A percentile compares a stretch with the other conserved stretches of the same genome.
phyloP scores from a whole-genome alignment of 495 filamentous ascomycete genomes.

The Trichoderma gamsii region DNA sequence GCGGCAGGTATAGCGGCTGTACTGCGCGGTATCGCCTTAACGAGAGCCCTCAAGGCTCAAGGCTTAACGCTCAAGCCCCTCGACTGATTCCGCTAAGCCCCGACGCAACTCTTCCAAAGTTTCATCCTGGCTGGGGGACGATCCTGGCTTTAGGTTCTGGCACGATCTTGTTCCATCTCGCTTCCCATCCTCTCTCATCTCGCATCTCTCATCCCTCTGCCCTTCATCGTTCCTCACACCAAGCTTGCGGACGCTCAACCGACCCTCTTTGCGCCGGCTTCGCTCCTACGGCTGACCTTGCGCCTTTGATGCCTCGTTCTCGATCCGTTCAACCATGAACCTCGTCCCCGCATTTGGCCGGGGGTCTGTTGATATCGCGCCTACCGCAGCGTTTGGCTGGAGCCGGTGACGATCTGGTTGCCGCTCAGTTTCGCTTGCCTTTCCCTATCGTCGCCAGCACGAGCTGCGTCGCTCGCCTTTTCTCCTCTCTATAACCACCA shows the following conservation, averaged over 20 bases:
- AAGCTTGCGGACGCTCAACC: not conserved
- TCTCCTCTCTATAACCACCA: not conserved
- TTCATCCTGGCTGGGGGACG: too few species aligned
- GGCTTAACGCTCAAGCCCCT: not conserved
- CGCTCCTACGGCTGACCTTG: not conserved
- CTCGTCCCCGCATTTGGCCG: constrained; percentile 16
- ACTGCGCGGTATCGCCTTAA: constrained; percentile 3
- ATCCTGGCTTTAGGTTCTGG: not conserved
- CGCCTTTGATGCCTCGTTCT: not conserved
- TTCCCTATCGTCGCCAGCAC: constrained; percentile 5
- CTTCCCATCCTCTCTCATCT: not conserved
- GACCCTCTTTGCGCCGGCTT: not conserved
- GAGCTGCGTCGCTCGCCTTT: constrained; percentile 13
- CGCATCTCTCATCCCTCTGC: not conserved
- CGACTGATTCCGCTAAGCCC: not conserved
- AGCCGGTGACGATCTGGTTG: constrained; percentile 7
- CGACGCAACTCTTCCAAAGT: not conserved
- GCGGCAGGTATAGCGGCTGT: not conserved
- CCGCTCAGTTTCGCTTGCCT: not conserved
- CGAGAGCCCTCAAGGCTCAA: not conserved
- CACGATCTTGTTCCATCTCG: not conserved
- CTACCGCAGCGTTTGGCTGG: constrained; percentile 11
- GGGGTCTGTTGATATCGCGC: constrained; percentile 16
- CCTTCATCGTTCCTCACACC: not conserved
- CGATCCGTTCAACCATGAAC: constrained; percentile 10